phyloP scores from a whole-genome alignment of 108 stramenopile species.

The Nitzschia sp. region DNA sequence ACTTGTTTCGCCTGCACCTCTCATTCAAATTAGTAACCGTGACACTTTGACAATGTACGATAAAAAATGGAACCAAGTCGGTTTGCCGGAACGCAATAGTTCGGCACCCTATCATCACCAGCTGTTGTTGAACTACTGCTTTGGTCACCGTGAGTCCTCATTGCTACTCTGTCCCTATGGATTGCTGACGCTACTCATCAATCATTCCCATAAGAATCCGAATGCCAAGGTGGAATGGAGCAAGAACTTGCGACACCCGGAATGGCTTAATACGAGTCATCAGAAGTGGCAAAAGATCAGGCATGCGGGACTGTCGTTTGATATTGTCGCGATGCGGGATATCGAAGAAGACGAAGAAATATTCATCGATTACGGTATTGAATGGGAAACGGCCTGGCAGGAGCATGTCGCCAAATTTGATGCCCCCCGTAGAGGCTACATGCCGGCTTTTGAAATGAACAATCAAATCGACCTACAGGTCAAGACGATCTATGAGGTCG shows the following conservation, averaged over 20 bases:
- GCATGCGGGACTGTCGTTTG: slow-evolving; percentile 53
- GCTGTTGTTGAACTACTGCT: slow-evolving; percentile 74
- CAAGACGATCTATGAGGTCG: slow-evolving; percentile 19
- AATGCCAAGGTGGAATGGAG: slow-evolving; percentile 11
- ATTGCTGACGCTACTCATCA: slow-evolving; percentile 55
- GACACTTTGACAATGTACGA: slow-evolving; percentile 48
- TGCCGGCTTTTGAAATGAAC: slow-evolving; percentile 41
- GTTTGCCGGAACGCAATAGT: slow-evolving; percentile 3
- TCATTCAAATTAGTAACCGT: slow-evolving; percentile 49
- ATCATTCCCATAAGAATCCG: slow-evolving; percentile 47
- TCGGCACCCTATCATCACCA: slow-evolving; percentile 35
- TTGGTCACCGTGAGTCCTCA: slow-evolving; percentile 50
- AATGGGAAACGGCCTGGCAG: slow-evolving; percentile 74
- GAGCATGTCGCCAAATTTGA: slow-evolving; percentile 51
- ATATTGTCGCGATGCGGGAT: slow-evolving; percentile 75
- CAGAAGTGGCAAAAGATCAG: slow-evolving; percentile 52
- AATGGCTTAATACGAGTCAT: slow-evolving; percentile 63
- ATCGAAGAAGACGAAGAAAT: slow-evolving; percentile 80
- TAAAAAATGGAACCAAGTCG: not conserved
- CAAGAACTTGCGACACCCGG: slow-evolving; percentile 45
- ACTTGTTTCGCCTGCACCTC: slow-evolving; percentile 66
- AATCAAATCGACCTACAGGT: slow-evolving; percentile 20
- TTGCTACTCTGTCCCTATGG: slow-evolving; percentile 80
- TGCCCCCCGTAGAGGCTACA: slow-evolving; percentile 31
- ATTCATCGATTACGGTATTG: slow-evolving; percentile 70